A percentile compares a stretch with the other conserved stretches of the same genome.
These are phyloP conservation scores for Prunus davidiana DNA, from an alignment of 306 rosid species.

Conservation along the genomic window DNA sequence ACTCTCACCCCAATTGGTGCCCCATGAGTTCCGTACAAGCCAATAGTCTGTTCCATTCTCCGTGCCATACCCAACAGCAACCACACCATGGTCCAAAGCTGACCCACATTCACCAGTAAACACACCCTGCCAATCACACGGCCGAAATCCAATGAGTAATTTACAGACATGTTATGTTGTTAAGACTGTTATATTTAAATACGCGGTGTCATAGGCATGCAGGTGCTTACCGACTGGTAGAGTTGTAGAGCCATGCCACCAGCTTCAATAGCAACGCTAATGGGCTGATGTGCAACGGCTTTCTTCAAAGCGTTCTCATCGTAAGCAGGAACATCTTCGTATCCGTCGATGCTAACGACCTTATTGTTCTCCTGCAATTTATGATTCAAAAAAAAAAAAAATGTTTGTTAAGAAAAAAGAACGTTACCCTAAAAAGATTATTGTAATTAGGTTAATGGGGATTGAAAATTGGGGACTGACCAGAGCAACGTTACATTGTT, in stretches of 20 bases:
- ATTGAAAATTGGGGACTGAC: conserved; percentile 22
- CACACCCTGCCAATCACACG: conserved; percentile 51
- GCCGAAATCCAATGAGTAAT: not conserved
- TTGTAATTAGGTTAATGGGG: not conserved
- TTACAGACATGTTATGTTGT: not conserved
- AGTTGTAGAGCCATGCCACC: conserved; percentile 66
- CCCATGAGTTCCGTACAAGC: conserved; percentile 98
- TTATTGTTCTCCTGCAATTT: conserved; percentile 44
- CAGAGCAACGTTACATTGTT: conserved; percentile 51
- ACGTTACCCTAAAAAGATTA: not conserved
- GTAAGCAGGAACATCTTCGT: conserved; percentile 70
- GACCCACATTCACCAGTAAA: conserved; percentile 78
- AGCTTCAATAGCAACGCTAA: conserved; percentile 65
- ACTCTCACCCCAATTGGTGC: conserved; percentile 76
- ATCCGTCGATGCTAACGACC: conserved; percentile 73
- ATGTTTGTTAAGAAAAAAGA: not conserved
- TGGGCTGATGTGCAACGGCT: conserved; percentile 61
- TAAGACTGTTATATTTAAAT: not conserved
- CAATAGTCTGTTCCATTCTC: conserved; percentile 84
- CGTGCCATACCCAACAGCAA: conserved; percentile 74
- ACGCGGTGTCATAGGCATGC: no score
- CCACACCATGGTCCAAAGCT: conserved; percentile 79
- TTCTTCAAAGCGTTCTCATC: conserved; percentile 52
- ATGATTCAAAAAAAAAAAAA: no score
- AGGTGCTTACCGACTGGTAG: conserved; percentile 45